Conservation (phyloP, 1,284 basidiomycete species). For the Psilocybe mexicana region DNA sequence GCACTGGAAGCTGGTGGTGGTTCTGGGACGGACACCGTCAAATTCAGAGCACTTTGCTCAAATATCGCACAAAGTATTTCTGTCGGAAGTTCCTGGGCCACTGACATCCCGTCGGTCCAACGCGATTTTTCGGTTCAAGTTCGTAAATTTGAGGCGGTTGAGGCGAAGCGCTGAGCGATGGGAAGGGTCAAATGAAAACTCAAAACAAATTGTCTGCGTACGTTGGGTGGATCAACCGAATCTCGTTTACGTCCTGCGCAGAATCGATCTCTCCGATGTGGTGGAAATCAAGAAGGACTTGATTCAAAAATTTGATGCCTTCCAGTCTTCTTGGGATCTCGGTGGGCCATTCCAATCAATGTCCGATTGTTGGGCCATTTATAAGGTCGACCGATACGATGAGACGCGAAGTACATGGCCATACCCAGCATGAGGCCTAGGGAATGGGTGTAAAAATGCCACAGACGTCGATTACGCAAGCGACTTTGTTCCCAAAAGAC, state of each 20-base stretch:
- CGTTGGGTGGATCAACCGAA: background rate
- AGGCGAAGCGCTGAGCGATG: background rate
- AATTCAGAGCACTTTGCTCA: conserved; percentile 6
- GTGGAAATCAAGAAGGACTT: background rate
- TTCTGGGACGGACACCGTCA: background rate
- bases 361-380: background rate
- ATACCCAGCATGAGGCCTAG: background rate
- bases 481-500: conserved; percentile 15
- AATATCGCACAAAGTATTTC: conserved; percentile 17
- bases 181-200: background rate
- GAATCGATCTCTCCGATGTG: background rate
- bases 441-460: background rate
- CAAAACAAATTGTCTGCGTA: background rate
- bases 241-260: background rate
- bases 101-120: background rate
- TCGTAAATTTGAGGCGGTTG: background rate
- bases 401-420: background rate
- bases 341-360: background rate
- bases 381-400: background rate
- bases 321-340: background rate
- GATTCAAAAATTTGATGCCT: background rate
- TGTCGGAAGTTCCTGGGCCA: conserved; percentile 9
- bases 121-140: background rate
- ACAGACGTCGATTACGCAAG: background rate
- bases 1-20: background rate